These are phyloP conservation scores for Ploettnerulaceae sp. DNA, from an alignment of 2,329 filamentous ascomycete genomes.

Conservation along the genomic window DNA sequence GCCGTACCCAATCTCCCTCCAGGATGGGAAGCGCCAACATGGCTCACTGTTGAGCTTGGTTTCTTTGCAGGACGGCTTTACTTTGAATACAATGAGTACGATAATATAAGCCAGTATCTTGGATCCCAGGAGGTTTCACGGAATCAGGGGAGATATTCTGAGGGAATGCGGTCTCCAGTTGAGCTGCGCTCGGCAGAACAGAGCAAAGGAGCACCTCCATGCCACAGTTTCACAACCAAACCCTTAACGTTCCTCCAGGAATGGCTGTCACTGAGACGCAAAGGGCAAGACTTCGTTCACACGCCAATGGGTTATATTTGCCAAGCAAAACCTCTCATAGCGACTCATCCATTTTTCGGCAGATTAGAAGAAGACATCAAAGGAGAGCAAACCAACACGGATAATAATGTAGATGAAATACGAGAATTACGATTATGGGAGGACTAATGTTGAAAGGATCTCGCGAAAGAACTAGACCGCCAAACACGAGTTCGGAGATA, in stretches of 20 bases:
- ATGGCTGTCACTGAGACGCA: conserved; percentile 50
- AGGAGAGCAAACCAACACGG: background rate
- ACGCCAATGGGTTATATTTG: conserved; percentile 48
- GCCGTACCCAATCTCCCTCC: conserved; percentile 44
- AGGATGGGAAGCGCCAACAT: conserved; percentile 41
- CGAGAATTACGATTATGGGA: background rate
- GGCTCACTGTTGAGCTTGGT: conserved; percentile 54
- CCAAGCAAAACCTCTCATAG: conserved; percentile 39
- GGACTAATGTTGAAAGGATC: background rate
- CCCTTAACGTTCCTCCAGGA: conserved; percentile 49
- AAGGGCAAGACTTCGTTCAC: conserved; percentile 52
- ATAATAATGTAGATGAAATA: background rate
- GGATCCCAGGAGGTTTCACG: conserved; percentile 10
- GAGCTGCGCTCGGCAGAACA: background rate
- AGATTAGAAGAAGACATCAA: background rate
- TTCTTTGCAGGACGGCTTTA: conserved; percentile 58
- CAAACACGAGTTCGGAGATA: too few species aligned
- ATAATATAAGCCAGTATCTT: conserved; percentile 31
- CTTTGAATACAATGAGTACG: conserved; percentile 46
- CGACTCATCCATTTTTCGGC: conserved; percentile 50
- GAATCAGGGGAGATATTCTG: conserved; percentile 3
- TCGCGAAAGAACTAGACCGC: background rate
- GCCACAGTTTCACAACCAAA: conserved; percentile 31
- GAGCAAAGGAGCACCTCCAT: background rate
- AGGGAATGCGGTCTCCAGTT: background rate